A percentile compares a stretch with the other conserved stretches of the same genome.
These are phyloP conservation scores for Calocybe indica DNA, from an alignment of 768 basidiomycete species.

Conservation along the genomic window DNA sequence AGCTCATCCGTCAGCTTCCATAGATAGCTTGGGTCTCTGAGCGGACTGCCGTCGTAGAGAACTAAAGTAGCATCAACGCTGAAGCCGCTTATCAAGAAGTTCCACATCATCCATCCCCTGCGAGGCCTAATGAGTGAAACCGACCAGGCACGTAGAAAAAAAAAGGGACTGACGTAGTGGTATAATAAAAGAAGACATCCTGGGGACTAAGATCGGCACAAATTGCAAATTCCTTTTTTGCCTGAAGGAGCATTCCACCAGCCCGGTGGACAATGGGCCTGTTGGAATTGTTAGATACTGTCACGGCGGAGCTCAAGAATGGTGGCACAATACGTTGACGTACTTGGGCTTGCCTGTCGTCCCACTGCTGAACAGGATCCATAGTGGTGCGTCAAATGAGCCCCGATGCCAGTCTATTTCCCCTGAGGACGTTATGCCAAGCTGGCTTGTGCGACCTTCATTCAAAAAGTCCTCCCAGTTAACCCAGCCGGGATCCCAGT, in stretches of 20 bases:
- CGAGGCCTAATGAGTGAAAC: slow-evolving; percentile 7
- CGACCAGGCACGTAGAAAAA: background rate
- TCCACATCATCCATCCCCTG: slow-evolving; percentile 93
- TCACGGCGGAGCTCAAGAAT: background rate
- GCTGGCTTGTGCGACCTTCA: slow-evolving; percentile 35
- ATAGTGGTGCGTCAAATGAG: slow-evolving; percentile 73
- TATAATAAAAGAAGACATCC: slow-evolving; percentile 81
- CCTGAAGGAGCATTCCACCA: slow-evolving; percentile 72
- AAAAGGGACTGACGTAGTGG: slow-evolving; percentile 55
- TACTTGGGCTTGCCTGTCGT: slow-evolving; percentile 74
- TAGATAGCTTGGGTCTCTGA: slow-evolving; percentile 56
- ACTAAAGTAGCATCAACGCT: slow-evolving; percentile 66
- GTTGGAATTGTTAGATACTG: slow-evolving; percentile 7
- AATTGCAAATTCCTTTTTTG: slow-evolving; percentile 65
- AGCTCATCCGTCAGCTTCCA: slow-evolving; percentile 67
- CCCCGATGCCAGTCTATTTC: slow-evolving; percentile 61
- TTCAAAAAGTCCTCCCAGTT: slow-evolving; percentile 50
- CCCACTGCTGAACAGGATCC: slow-evolving; percentile 83
- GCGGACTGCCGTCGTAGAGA: slow-evolving; percentile 76
- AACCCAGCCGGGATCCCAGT: slow-evolving; percentile 45
- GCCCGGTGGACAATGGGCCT: slow-evolving; percentile 77
- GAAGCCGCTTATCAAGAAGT: slow-evolving; percentile 67
- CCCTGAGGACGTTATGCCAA: slow-evolving; percentile 45
- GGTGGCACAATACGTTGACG: slow-evolving; percentile 13
- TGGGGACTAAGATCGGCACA: slow-evolving; percentile 59